These are phyloP conservation scores for Sordariomycetes sp. DNA, from an alignment of 2,329 filamentous ascomycete species.

Conservation along the genomic window DNA sequence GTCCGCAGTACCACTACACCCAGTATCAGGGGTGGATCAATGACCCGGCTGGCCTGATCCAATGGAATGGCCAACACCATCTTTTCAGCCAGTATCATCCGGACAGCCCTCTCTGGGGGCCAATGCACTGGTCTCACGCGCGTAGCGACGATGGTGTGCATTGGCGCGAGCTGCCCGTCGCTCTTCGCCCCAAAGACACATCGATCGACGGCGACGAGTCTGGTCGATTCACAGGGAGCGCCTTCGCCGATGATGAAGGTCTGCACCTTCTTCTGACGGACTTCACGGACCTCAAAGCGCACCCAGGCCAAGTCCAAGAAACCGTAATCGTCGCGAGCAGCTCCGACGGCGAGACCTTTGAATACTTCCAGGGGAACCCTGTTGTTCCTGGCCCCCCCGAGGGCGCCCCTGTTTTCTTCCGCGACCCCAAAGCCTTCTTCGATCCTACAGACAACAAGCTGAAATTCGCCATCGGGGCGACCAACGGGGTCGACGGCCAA, in stretches of 20 bases:
- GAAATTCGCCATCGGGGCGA: constrained; percentile 13
- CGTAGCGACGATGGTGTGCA: constrained; percentile 13
- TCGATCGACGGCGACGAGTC: constrained; percentile 8
- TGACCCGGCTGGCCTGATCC: constrained; percentile 13
- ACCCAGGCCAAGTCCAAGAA: constrained; percentile 13
- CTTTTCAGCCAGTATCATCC: constrained; percentile 17
- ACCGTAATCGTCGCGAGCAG: constrained; percentile 12
- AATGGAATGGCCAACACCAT: constrained; percentile 15
- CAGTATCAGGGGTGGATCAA: constrained; percentile 18
- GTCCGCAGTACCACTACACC: constrained; percentile 16
- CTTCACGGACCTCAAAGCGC: constrained; percentile 10
- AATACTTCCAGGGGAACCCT: constrained; percentile 9
- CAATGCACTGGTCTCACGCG: constrained; percentile 16
- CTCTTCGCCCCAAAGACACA: constrained; percentile 8
- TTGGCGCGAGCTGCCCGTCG: constrained; percentile 13
- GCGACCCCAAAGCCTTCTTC: constrained; percentile 14
- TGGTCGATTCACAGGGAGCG: constrained; percentile 15
- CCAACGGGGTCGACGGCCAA: constrained; percentile 8
- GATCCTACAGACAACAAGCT: constrained; percentile 13
- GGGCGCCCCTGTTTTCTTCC: constrained; percentile 10
- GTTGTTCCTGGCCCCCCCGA: constrained; percentile 9
- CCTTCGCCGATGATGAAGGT: constrained; percentile 9
- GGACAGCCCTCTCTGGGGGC: constrained; percentile 12
- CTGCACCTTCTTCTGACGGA: constrained; percentile 13
- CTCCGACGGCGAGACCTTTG: constrained; percentile 11